Conservation (phyloP, 345 rosid genomes). For the Raphanus raphanistrum region DNA sequence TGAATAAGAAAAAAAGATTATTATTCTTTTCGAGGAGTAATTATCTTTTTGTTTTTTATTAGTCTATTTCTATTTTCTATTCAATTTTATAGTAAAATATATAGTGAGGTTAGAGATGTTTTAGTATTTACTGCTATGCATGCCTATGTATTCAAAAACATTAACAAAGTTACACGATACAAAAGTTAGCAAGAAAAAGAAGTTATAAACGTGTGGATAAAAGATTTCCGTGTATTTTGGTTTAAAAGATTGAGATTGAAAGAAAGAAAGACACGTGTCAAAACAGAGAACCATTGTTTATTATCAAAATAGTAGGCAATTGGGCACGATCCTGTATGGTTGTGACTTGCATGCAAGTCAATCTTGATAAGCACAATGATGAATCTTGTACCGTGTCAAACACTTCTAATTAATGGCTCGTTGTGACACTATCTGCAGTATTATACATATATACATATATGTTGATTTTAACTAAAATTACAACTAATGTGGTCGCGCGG, state of each 20-base stretch:
- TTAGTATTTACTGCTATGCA: too few relatives aligned
- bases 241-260: background rate
- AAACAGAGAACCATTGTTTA: background rate
- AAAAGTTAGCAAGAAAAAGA: too few relatives aligned
- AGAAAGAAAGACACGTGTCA: background rate
- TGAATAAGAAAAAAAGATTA: too few relatives aligned
- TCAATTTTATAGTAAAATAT: too few relatives aligned
- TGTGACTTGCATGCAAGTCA: conserved; percentile 3
- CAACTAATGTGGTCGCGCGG: background rate
- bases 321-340: background rate
- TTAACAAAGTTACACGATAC: background rate
- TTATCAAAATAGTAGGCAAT: background rate
- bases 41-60: too few relatives aligned
- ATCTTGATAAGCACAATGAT: background rate
- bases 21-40: too few relatives aligned
- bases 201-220: background rate
- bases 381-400: conserved; percentile 12
- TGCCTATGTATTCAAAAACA: background rate
- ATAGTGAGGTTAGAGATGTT: too few relatives aligned
- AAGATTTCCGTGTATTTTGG: background rate
- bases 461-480: background rate
- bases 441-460: background rate
- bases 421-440: background rate
- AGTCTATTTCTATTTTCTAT: too few relatives aligned
- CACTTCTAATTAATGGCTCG: background rate